A percentile compares a stretch with the other conserved stretches of the same genome.
These are phyloP conservation scores for Ophiostoma sp. DNA, from an alignment of 2,329 filamentous ascomycete genomes.

Conservation along the genomic window DNA sequence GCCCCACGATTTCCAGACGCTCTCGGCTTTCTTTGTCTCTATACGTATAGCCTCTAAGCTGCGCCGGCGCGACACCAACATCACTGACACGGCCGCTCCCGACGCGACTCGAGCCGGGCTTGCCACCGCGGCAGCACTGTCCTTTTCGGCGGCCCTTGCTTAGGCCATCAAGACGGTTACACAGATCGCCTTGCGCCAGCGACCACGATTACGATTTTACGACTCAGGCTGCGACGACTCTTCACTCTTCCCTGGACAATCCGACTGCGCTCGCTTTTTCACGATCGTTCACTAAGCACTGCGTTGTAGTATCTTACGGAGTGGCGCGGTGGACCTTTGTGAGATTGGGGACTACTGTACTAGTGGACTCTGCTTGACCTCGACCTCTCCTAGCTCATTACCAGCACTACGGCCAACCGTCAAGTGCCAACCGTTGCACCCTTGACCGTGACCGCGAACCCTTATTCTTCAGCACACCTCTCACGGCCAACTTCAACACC, in stretches of 20 bases:
- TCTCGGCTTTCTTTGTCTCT: not conserved
- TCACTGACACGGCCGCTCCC: slow-evolving; percentile 12
- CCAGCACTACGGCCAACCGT: not conserved
- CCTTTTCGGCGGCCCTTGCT: not conserved
- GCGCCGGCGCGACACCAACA: not conserved
- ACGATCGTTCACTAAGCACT: too few relatives aligned
- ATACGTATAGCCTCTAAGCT: not conserved
- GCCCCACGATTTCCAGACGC: not conserved
- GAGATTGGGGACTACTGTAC: not conserved
- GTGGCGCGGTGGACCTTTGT: slow-evolving; percentile 9
- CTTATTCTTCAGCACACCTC: not conserved
- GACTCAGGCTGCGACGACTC: not conserved
- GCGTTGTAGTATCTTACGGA: slow-evolving; percentile 8
- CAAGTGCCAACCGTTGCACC: not conserved
- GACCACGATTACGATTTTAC: not conserved
- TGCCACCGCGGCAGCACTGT: not conserved
- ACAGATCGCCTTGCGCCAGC: not conserved
- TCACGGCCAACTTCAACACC: not conserved
- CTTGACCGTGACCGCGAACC: slow-evolving; percentile 4
- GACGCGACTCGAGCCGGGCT: slow-evolving; percentile 1
- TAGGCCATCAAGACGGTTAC: not conserved
- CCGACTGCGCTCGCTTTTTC: too few relatives aligned
- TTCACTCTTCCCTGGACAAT: too few relatives aligned
- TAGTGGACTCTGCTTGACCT: slow-evolving; percentile 1
- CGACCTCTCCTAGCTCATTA: not conserved